Base-by-base conservation (phyloP, 257 asterid genomes). In the Rehmannia glutinosa region DNA sequence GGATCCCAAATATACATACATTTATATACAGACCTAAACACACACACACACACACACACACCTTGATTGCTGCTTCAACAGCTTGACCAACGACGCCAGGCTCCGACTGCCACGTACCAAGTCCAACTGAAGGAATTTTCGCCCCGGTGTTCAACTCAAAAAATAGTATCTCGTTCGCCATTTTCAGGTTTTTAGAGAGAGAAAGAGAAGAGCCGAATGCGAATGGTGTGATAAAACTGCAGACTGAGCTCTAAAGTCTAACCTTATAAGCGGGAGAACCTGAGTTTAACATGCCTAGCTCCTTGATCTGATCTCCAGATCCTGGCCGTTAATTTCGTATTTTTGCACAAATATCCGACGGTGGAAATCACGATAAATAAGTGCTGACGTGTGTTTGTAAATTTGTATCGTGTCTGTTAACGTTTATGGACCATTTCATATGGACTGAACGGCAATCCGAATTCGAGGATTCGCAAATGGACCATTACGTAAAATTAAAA, bases 41-140 rank as follows among this genome's bases (percentile, higher is more conserved):
- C 35, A 69, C 23, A 45, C 35, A 6, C 16, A 19, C 17, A 16
- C 9, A 64, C 12, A 36, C 39, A 55, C 30, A 8, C 53, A 81
- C 96, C 92, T 83, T 78, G 51, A 89, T 71, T 21, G 96, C 96
- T 11, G 73, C 78, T 55, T 86, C 82, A 52, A 86, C 84, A 13
- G 90, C 92, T 60, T 77, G 81, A 38, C 88, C 90, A 42, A 89
- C 87, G 68, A 84, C 72, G 10, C 95, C 95, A 13, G 90, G 90
- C 20, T 80, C 88, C 70, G 92, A 71, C 78, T 84, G 92, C 92
- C 95, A 89, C 50, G 96, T 89, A 16, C 96, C 96, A 0, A 89
- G 86, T 10, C 96, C 96, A 6, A 89, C 81, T 1, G 90, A 70
- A 6, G 96, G 92, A 7, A 84, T 89, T 64, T 84, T 86, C 13